phyloP scores from a whole-genome alignment of 768 basidiomycete genomes.

The Lactarius vividus region DNA sequence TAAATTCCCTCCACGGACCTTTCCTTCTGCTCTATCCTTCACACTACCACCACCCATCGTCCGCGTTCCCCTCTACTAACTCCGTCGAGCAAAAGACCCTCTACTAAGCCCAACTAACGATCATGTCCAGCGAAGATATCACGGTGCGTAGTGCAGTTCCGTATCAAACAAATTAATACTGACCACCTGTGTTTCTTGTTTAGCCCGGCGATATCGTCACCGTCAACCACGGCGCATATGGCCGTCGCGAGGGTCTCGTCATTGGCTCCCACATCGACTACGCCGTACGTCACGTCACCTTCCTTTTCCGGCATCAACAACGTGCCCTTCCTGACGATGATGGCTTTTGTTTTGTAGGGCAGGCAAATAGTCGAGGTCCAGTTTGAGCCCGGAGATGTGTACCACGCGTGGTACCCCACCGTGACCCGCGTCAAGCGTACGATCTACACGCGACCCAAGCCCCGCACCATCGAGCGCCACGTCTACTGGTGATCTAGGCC shows the following conservation, averaged over 20 bases:
- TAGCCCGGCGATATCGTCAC: slow-evolving; percentile 82
- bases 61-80: neutral
- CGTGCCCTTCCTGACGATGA: neutral
- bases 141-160: neutral
- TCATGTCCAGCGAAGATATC: slow-evolving; percentile 17
- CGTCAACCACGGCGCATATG: slow-evolving; percentile 60
- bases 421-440: slow-evolving; percentile 77
- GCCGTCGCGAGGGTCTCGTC: slow-evolving; percentile 76
- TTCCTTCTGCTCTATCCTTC: neutral
- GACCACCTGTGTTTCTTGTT: too few species aligned
- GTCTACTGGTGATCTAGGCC: slow-evolving; percentile 58
- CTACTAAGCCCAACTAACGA: neutral
- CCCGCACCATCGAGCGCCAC: slow-evolving; percentile 66
- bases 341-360: slow-evolving; percentile 53
- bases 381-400: slow-evolving; percentile 64
- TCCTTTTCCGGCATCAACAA: neutral
- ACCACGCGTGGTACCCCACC: slow-evolving; percentile 74
- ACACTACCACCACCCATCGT: neutral
- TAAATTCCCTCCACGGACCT: slow-evolving; percentile 16
- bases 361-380: slow-evolving; percentile 82
- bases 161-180: neutral
- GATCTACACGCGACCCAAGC: slow-evolving; percentile 48
- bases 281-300: slow-evolving; percentile 50
- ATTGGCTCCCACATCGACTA: slow-evolving; percentile 72
- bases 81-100: neutral